A percentile compares a stretch with the other conserved stretches of the same genome.
These are phyloP conservation scores for Aspergillus heteromorphus DNA, from an alignment of 495 filamentous ascomycete species.

Conservation along the genomic window DNA sequence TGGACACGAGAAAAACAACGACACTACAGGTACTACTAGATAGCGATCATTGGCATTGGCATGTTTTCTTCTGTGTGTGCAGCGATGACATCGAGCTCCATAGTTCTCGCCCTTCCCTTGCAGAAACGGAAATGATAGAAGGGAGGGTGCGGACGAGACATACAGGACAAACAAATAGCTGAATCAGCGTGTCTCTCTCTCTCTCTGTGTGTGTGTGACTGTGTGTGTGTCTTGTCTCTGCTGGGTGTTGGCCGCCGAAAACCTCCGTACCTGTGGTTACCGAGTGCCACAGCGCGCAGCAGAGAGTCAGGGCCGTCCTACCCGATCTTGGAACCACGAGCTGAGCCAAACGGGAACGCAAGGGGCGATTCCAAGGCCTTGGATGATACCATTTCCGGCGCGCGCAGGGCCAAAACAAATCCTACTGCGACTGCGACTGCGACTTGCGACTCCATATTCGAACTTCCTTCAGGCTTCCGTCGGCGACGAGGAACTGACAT, in stretches of 20 bases:
- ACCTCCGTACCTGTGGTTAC: background rate
- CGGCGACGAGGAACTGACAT: background rate
- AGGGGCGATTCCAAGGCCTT: conserved; percentile 11
- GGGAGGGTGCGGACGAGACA: background rate
- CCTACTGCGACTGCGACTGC: background rate
- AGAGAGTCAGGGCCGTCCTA: conserved; percentile 2
- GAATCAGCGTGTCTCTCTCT: background rate
- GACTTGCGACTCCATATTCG: background rate
- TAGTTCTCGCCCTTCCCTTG: background rate
- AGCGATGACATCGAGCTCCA: conserved; percentile 8
- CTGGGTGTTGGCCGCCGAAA: background rate
- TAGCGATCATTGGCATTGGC: conserved; percentile 7
- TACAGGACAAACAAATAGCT: conserved; percentile 3
- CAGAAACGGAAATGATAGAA: background rate
- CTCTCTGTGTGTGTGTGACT: too few species aligned
- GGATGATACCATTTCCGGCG: conserved; percentile 12
- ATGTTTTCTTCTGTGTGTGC: background rate
- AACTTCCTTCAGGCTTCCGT: conserved; percentile 17
- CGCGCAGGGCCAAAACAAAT: conserved; percentile 18
- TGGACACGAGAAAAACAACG: conserved; percentile 7
- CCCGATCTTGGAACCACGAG: conserved; percentile 19
- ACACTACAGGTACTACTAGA: conserved; percentile 13
- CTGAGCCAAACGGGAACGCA: conserved; percentile 16
- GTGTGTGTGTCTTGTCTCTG: too few species aligned
- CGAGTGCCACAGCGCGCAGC: background rate